Base-by-base conservation (phyloP, 352 stramenopile species). In the Globisporangium paddicum region DNA sequence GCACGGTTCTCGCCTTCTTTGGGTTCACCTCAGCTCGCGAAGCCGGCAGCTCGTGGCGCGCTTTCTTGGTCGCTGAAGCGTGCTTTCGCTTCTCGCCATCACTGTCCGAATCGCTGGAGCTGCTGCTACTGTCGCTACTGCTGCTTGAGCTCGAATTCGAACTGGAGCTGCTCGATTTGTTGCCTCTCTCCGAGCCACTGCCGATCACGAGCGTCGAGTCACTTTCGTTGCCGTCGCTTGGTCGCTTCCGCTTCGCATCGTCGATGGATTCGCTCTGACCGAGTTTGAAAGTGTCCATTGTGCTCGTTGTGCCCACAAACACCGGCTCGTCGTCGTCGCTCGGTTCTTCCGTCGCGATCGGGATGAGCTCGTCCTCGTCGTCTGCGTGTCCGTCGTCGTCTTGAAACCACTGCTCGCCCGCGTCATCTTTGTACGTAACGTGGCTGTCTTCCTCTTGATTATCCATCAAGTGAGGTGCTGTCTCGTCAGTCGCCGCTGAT, bases 161-260 rank as follows among this genome's bases (percentile, higher is more conserved):
- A 48, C 30, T 60, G 19, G 25, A 48, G 41, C 40, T 81, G 13
- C 53, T 69, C 16, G 46, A 66, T 10, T 35, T 68, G 38, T 51
- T 68, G 30, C 52, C 54, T 0, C n/a, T n/a, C 14, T 58, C 51
- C 1, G 50, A 32, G 16, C 49, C 53, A 52, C 60, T 63, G 11
- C 57, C 23, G 25, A 76, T 25, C 2, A 74, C 67, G 8, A 69
- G 28, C 2, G 64, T 81, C 9, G 38, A 61, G 35, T 75, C 74
- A 30, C 64, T 79, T 3, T 73, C 60, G 3, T 57, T 46, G 7
- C 41, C 47, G n/a, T 62, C 46, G 23, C 18, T 47, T 16, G 37
- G 23, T 19, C 72, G 58, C 10, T 57, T 58, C 2, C 54, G 52
- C 54, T 62, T 66, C 51, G 18, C 34, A 18, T 45, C 38, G 8